Base-by-base conservation (phyloP, 805 yeast genomes). In the Brettanomyces sp. region DNA sequence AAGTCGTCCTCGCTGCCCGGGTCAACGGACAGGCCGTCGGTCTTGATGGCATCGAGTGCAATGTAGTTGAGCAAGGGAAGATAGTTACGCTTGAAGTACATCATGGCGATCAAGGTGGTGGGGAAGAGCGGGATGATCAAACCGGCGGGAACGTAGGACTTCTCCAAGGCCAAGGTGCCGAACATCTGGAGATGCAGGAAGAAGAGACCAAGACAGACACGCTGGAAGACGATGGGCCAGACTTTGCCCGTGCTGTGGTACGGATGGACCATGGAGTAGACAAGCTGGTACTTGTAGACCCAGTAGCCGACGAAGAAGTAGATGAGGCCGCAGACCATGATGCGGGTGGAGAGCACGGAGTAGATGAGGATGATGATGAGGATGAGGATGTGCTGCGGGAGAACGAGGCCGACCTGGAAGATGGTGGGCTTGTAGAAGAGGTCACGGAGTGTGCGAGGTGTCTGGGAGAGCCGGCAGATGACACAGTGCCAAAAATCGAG, bases 221-320 rank as follows among this genome's bases (percentile, higher is more conserved):
- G 59, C 46, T 79, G 64, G 51, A 77, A 77, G 5, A 79, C 76
- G 63, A 78, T 73, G 3, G 82, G 82, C 85, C 85, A 79, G 3
- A 76, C 80, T 53, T 77, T 77, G 4, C 85, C 85, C 0, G 84
- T 79, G 12, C 82, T 76, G 57, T 79, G 83, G 23, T 77, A 80
- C 1, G 82, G 79, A 53, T 79, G 84, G 24, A 79, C 81, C 66
- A 72, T 73, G 47, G 79, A 73, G 58, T 77, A 79, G 14, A 77
- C 71, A 50, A 79, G 63, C 63, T 79, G 85, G 54, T 79, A 79
- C 59, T 79, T 79, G 60, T 77, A 79, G 12, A 76, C 80, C 54
- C 74, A 78, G 54, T 70, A 77, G 0, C 83, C 84, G 33, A 79
- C 55, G 9, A 69, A 58, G 49, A 79, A 79, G 54, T 79, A 79